Conservation (phyloP, 805 yeast species). For the Cyberlindnera petersonii region DNA sequence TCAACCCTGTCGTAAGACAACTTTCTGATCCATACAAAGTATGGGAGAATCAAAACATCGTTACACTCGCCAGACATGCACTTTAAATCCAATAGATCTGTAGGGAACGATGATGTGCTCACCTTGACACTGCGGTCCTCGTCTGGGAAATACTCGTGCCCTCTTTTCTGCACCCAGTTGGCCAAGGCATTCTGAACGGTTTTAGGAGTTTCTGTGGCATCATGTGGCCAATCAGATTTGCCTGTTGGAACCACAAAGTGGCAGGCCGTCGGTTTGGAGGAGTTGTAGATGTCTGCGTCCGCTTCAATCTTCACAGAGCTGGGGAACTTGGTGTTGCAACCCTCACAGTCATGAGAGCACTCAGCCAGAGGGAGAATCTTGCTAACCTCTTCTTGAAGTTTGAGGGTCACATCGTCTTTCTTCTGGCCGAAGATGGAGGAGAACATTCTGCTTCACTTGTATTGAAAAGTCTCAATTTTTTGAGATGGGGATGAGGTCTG, state of each 20-base stretch:
- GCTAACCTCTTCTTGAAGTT: slow-evolving; percentile 29
- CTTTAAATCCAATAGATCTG: slow-evolving; percentile 41
- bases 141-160: slow-evolving; percentile 13
- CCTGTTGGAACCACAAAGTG: slow-evolving; percentile 85
- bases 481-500: too few relatives aligned
- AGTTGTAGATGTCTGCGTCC: slow-evolving; percentile 45
- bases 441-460: slow-evolving; percentile 15
- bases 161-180: slow-evolving; percentile 30
- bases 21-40: slow-evolving; percentile 63
- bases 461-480: too few relatives aligned
- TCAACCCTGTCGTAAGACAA: slow-evolving; percentile 42
- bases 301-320: slow-evolving; percentile 38
- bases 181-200: slow-evolving; percentile 45
- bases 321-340: slow-evolving; percentile 55
- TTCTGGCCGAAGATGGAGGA: slow-evolving; percentile 5
- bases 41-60: slow-evolving; percentile 67
- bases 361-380: slow-evolving; percentile 41
- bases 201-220: slow-evolving; percentile 49
- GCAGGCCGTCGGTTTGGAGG: slow-evolving; percentile 63
- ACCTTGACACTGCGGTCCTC: slow-evolving; percentile 40
- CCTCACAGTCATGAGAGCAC: slow-evolving; percentile 50
- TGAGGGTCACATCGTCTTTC: slow-evolving; percentile 6
- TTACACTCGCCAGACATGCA: slow-evolving; percentile 43
- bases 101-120: slow-evolving; percentile 51
- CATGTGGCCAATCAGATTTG: slow-evolving; percentile 77